A percentile compares a stretch with the other conserved stretches of the same genome.
Evolutionary conservation across 1,139 yeast genomes (phyloP).

Genomic region (Citeromyces hawaiiensis): DNA sequence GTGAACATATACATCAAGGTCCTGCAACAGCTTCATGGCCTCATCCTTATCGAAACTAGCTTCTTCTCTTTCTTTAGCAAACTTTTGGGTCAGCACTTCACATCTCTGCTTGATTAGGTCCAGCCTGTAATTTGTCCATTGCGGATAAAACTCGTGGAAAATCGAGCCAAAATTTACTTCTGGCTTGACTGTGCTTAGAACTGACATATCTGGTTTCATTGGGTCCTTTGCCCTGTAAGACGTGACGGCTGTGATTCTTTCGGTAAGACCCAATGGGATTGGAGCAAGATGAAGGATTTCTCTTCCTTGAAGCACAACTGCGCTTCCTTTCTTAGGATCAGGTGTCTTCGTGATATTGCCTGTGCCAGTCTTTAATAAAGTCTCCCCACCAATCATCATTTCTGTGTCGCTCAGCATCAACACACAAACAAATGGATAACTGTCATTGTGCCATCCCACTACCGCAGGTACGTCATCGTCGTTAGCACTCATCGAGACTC

Average conservation of each 20-base stretch:
- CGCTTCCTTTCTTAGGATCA: conserved; percentile 40
- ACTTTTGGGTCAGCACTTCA: conserved; percentile 15
- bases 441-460: conserved; percentile 47
- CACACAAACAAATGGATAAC: conserved; percentile 49
- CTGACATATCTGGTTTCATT: conserved; percentile 22
- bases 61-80: conserved; percentile 10
- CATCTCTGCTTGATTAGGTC: conserved; percentile 25
- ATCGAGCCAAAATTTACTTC: conserved; percentile 21
- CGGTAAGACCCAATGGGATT: conserved; percentile 31
- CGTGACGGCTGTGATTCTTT: conserved; percentile 38
- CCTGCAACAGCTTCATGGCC: conserved; percentile 22
- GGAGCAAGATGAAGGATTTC: conserved; percentile 41
- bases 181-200: conserved; percentile 27
- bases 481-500: conserved; percentile 16
- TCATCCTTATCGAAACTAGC: conserved; percentile 27
- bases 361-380: conserved; percentile 35
- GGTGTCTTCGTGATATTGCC: conserved; percentile 31
- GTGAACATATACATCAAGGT: conserved; percentile 23
- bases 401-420: conserved; percentile 44
- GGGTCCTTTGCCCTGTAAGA: conserved; percentile 29
- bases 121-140: conserved; percentile 28
- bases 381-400: conserved; percentile 47
- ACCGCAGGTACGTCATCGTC: conserved; percentile 27
- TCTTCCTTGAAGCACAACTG: conserved; percentile 43
- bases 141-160: conserved; percentile 27